Percentiles rank a stretch among this genome's conserved stretches.
Evolutionary conservation across 768 basidiomycete genomes (phyloP).

Genomic region (Russula earlei): DNA sequence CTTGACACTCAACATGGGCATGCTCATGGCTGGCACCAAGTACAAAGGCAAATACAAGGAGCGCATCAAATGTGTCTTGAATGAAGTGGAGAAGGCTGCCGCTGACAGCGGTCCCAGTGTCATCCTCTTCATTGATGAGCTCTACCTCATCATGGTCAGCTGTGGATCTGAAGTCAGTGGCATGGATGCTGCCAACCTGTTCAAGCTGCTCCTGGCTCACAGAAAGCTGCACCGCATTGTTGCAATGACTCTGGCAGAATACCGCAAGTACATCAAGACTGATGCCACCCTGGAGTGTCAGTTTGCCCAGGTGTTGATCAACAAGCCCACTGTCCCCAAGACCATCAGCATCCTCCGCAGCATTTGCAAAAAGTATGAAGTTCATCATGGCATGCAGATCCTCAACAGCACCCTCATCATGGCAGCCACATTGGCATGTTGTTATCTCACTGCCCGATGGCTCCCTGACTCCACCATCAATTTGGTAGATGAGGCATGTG

Average conservation of each 20-base stretch:
- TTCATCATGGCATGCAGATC: no score
- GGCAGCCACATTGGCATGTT: conserved; percentile 86
- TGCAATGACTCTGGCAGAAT: conserved; percentile 89
- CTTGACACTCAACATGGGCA: conserved; percentile 96
- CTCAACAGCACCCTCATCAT: conserved; percentile 79
- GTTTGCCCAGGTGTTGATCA: conserved; percentile 88
- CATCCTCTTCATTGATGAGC: no score
- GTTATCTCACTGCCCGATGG: conserved; percentile 76
- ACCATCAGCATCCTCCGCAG: conserved; percentile 92
- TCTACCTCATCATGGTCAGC: no score
- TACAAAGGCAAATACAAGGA: no score
- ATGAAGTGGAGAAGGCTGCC: no score
- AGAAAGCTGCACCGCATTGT: no score
- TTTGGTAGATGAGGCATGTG: no score
- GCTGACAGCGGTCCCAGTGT: no score
- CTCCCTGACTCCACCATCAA: conserved; percentile 86
- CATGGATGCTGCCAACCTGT: no score
- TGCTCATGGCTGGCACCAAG: conserved; percentile 88
- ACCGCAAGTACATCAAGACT: conserved; percentile 87
- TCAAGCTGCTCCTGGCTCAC: no score
- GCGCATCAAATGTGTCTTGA: no score
- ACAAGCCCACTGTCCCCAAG: conserved; percentile 82
- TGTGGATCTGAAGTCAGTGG: no score
- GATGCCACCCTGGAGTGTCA: conserved; percentile 86
- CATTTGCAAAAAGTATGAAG: conserved; percentile 83